phyloP scores from a whole-genome alignment of 352 stramenopile genomes.

The Phytophthora sp. region DNA sequence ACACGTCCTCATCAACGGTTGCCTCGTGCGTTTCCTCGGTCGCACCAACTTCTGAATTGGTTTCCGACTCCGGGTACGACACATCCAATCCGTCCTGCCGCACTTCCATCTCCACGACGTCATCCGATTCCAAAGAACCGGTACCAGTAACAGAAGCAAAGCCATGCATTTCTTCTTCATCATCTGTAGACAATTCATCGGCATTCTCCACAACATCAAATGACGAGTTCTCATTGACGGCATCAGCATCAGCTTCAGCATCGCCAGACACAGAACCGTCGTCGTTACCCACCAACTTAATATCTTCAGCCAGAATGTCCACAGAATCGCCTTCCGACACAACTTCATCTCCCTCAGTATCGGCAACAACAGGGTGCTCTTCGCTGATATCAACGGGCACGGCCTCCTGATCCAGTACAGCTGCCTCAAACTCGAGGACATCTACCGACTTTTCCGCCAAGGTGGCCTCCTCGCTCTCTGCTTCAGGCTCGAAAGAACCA shows the following conservation, averaged over 20 bases:
- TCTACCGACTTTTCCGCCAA: not conserved
- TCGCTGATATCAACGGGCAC: not conserved
- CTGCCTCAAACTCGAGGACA: not conserved
- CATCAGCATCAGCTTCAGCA: not conserved
- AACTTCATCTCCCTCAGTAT: not conserved
- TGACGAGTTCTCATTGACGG: no score
- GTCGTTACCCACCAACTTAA: no score
- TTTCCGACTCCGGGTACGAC: constrained; percentile 8
- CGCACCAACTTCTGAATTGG: not conserved
- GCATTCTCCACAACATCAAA: no score
- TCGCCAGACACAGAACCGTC: no score
- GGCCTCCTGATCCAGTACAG: not conserved
- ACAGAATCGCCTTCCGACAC: not conserved
- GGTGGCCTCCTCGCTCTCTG: not conserved
- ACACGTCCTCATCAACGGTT: not conserved
- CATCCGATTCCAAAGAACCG: not conserved
- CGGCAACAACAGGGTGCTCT: not conserved
- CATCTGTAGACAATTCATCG: not conserved
- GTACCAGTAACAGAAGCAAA: not conserved
- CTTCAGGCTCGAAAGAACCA: not conserved
- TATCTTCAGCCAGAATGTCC: not conserved
- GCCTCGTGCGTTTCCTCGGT: constrained; percentile 37
- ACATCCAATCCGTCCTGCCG: constrained; percentile 24
- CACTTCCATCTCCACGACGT: constrained; percentile 30
- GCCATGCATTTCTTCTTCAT: constrained; percentile 3